Evolutionary conservation across 306 rosid species (phyloP), one percentile per base, ranked within the genome.

Genomic region (Trichosanthes truncata): DNA sequence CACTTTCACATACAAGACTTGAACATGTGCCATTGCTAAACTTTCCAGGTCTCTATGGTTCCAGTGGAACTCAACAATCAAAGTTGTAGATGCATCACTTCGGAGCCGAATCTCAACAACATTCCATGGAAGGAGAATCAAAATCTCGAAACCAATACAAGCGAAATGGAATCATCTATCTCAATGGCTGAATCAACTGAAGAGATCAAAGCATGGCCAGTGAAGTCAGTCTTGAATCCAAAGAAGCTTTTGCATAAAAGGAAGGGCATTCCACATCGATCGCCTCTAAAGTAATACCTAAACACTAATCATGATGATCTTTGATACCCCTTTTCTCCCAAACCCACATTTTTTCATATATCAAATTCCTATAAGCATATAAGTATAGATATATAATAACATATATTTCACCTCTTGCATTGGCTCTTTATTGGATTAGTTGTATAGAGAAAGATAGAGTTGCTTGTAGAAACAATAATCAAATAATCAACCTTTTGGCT

Each of bases 101-200:
- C 84, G 23, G 81, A 84, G 53, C 62, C 85, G 40, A 88, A 89
- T 79, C 76, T 74, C 41, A 87, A 56, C 53, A 93, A 84, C 55
- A 77, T 78, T 38, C 78, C 88, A 48, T 82, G 80, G 69, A 83
- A 82, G 81, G 89, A 83, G 48, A 87, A 80, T 66, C 86, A 49
- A 35, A 81, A 84, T 75, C 83, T 90, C 2, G 97, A 95, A 80
- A 85, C 93, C 71, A 80, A 81, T 21, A 68, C 71, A 48, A 87
- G 84, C 11, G 92, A 87, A 74, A 83, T 88, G 83, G 88, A 86
- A 74, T 88, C 89, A 1, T 86, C 91, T 1, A 87, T 95, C 51
- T 89, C 99, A 1, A 83, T 92, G 78, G 94, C 93, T n/a, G 96
- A 94, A 80, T 89, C 96, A 29, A 80, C 80, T 23, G 99, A 88